Base-by-base conservation (phyloP, 257 asterid genomes). In the Jaltomata sinuosa region DNA sequence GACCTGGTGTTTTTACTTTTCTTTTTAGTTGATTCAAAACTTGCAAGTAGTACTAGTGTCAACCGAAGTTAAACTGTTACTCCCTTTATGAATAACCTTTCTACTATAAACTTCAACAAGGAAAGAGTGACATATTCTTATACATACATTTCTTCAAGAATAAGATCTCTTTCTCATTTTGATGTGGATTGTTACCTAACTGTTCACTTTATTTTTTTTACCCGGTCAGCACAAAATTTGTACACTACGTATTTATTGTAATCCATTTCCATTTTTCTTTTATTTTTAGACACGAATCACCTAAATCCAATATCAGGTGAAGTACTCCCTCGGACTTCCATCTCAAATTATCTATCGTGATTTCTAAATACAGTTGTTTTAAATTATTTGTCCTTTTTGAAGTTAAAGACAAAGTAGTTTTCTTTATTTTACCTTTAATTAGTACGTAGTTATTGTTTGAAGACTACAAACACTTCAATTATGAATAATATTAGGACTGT, bases 131-230 rank as follows among this genome's bases (percentile, higher is more conserved):
- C 61, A 76, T 47, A 76, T 76, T 76, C 25, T 25, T 47, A 47
- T 76, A 76, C 61, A 47, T 76, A 15, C 42, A 76, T 47, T 76
- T 76, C 81, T 47, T 76, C 42, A 27, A 76, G 9, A 45, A 8
- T 76, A 15, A 2, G 18, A 27, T 76, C 57, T 16, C 2, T 76
- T 76, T 76, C 81, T 76, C 81, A 76, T 76, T 47, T 76, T 76
- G 81, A 76, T 76, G 61, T 47, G 42, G 81, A 76, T 76, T 47
- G 81, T 47, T 76, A 76, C 61, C 81, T 25, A 76, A 47, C 81
- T 76, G 42, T 76, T 76, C 81, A 47, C 81, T 76, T 47, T 47
- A 76, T 47, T 2, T 1, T 42, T 42, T 76, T 76, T 47, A 76
- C 81, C 61, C 3, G 42, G 81, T 47, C 61, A 76, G 21, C 61